phyloP scores from a whole-genome alignment of 1,284 basidiomycete species.

The Pseudomicrostroma phylloplanum region DNA sequence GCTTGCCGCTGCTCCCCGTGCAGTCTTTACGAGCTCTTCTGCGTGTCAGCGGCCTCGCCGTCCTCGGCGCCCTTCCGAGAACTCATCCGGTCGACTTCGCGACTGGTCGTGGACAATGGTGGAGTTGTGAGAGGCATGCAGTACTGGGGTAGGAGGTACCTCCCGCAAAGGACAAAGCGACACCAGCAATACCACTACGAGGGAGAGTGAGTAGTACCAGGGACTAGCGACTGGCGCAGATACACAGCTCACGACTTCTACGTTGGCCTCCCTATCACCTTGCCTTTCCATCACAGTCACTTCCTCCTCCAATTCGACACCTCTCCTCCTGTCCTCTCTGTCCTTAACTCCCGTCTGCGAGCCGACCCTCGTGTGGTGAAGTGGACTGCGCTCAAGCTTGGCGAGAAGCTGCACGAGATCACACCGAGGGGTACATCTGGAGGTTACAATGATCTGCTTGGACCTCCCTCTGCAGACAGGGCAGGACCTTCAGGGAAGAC shows the following conservation, averaged over 20 bases:
- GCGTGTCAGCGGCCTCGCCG: slow-evolving; percentile 42
- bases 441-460: slow-evolving; percentile 1
- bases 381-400: slow-evolving; percentile 73
- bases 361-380: slow-evolving; percentile 74
- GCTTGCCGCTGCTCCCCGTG: background rate
- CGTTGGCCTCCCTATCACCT: background rate
- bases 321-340: slow-evolving; percentile 64
- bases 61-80: slow-evolving; percentile 67
- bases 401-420: slow-evolving; percentile 58
- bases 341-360: slow-evolving; percentile 64
- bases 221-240: background rate
- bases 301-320: slow-evolving; percentile 85
- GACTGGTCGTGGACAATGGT: slow-evolving; percentile 67
- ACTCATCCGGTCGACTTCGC: slow-evolving; percentile 67
- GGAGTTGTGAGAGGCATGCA: slow-evolving; percentile 73
- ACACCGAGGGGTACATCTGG: slow-evolving; percentile 21
- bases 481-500: background rate
- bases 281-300: slow-evolving; percentile 58
- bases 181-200: slow-evolving; percentile 61
- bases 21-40: slow-evolving; percentile 50
- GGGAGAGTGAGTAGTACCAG: slow-evolving; percentile 66
- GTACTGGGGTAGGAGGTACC: slow-evolving; percentile 66
- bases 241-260: background rate
- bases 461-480: background rate
- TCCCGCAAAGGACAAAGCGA: slow-evolving; percentile 71